A percentile compares a stretch with the other conserved stretches of the same genome.
Evolutionary conservation across 208 protist species (phyloP).

Genomic region (Leishmania aethiopica): DNA sequence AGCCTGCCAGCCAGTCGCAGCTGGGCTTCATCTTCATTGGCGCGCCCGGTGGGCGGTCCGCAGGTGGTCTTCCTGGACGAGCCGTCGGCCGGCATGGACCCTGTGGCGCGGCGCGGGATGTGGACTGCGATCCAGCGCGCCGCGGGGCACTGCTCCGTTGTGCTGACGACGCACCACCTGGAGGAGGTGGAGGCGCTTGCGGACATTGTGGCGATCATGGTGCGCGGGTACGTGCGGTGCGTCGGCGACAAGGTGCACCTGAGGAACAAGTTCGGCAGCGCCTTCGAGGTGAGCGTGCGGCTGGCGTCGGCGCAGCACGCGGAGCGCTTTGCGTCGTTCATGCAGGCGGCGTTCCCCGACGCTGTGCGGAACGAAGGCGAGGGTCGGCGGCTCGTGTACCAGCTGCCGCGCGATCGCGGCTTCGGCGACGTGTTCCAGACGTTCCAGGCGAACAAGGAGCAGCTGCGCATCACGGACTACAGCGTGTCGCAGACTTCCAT

Average conservation of each 20-base stretch:
- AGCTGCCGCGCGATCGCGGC: constrained; percentile 27
- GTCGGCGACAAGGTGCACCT: constrained; percentile 85
- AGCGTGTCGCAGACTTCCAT: constrained; percentile 44
- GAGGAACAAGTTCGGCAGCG: constrained; percentile 81
- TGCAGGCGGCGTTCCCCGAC: constrained; percentile 28
- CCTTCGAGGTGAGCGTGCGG: constrained; percentile 58
- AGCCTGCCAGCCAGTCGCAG: constrained; percentile 1
- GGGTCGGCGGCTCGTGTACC: constrained; percentile 11
- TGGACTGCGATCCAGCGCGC: constrained; percentile 72
- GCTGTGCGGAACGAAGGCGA: constrained; percentile 27
- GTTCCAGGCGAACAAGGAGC: constrained; percentile 37
- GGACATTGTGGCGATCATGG: constrained; percentile 84
- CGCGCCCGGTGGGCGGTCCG: constrained; percentile 34
- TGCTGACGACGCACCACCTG: constrained; percentile 94
- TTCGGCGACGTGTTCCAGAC: constrained; percentile 32
- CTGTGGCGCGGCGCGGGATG: constrained; percentile 47
- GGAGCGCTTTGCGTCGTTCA: constrained; percentile 26
- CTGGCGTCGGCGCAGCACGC: constrained; percentile 22
- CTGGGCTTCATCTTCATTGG: constrained; percentile 42
- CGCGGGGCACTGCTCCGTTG: constrained; percentile 58
- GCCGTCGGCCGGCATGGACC: constrained; percentile 79
- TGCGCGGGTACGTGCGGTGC: constrained; percentile 75
- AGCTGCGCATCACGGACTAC: constrained; percentile 61
- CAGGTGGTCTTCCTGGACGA: constrained; percentile 72
- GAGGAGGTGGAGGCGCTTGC: constrained; percentile 93